These are phyloP conservation scores for Begonia fuchsioides DNA, from an alignment of 306 rosid species.

Conservation along the genomic window DNA sequence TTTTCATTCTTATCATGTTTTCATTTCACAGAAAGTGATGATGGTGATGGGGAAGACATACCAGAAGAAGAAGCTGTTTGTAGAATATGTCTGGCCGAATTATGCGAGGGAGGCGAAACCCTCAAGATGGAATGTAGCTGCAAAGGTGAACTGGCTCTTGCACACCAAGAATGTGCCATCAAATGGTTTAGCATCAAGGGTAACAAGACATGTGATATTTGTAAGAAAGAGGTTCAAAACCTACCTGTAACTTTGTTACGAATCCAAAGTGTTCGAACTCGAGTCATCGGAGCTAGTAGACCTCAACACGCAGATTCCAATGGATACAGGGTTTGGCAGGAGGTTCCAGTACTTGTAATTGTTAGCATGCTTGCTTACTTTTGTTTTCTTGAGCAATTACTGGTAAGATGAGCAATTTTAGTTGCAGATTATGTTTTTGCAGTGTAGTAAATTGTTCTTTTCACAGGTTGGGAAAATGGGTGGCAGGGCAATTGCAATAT, in stretches of 20 bases:
- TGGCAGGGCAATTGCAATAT: conserved; percentile 66
- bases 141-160: conserved; percentile 92
- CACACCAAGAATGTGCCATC: conserved; percentile 86
- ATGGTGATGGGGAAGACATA: conserved; percentile 56
- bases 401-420: conserved; percentile 29
- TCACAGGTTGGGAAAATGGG: conserved; percentile 71
- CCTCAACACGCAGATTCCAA: conserved; percentile 24
- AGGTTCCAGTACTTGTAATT: conserved; percentile 56
- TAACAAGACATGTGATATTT: conserved; percentile 78
- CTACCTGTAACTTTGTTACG: conserved; percentile 70
- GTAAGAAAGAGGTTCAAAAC: conserved; percentile 69
- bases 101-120: conserved; percentile 64
- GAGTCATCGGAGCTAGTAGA: conserved; percentile 19
- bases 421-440: too few species aligned
- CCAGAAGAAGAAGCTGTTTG: conserved; percentile 96
- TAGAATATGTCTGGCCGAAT: conserved; percentile 74
- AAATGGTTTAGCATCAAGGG: conserved; percentile 96
- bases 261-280: conserved; percentile 32
- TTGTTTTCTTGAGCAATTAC: conserved; percentile 86
- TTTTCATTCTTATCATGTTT: background rate
- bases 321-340: conserved; percentile 68
- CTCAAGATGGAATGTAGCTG: conserved; percentile 94
- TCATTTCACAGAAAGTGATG: conserved; percentile 32
- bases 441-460: too few species aligned
- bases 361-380: conserved; percentile 92